Evolutionary conservation across 805 yeast genomes (phyloP).

Genomic region (Candida bentonensis): DNA sequence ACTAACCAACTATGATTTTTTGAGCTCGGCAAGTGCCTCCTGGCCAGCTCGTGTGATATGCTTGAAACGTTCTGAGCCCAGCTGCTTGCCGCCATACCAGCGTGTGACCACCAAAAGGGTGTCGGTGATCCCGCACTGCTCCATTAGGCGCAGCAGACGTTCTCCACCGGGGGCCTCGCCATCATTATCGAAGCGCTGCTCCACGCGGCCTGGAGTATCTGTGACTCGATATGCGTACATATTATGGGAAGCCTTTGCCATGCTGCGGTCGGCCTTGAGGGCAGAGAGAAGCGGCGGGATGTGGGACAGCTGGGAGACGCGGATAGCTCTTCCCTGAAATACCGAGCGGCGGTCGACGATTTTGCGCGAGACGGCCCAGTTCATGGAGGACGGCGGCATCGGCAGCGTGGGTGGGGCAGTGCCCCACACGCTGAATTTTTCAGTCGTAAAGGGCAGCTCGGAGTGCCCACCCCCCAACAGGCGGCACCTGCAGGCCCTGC

Average conservation of each 20-base stretch:
- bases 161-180: constrained; percentile 70
- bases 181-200: constrained; percentile 54
- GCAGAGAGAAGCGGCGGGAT: constrained; percentile 23
- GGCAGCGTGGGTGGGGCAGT: no score
- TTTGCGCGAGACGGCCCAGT: neutral
- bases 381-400: no score
- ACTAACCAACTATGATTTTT: neutral
- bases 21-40: constrained; percentile 29
- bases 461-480: no score
- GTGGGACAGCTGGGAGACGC: neutral
- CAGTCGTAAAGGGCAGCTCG: no score
- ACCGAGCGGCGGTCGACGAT: neutral
- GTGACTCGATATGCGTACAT: constrained; percentile 65
- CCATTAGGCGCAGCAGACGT: constrained; percentile 40
- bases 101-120: constrained; percentile 56
- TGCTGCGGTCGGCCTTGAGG: constrained; percentile 31
- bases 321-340: neutral
- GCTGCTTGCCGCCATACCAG: constrained; percentile 71
- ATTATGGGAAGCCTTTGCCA: constrained; percentile 54
- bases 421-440: no score
- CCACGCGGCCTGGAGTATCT: constrained; percentile 10
- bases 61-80: constrained; percentile 60
- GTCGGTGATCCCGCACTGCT: constrained; percentile 34
- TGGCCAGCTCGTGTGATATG: constrained; percentile 45
- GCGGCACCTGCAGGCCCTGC: no score